Conservation (phyloP, 495 filamentous ascomycete genomes). For the Penicillium fimorum region DNA sequence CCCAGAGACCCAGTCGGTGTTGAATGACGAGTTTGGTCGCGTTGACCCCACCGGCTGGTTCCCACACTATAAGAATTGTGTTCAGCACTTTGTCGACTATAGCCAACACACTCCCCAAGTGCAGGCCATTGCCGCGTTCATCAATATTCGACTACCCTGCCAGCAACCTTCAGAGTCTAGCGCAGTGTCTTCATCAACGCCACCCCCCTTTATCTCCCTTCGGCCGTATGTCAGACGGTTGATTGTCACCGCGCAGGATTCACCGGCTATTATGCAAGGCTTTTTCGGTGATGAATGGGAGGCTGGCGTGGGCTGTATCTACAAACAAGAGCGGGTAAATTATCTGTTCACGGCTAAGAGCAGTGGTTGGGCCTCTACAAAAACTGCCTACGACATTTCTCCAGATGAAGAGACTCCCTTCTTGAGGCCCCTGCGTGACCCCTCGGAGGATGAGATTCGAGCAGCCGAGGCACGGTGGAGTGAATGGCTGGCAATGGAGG, state of each 20-base stretch:
- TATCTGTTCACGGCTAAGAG: slow-evolving; percentile 96
- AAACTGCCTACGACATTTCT: slow-evolving; percentile 80
- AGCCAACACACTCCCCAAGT: slow-evolving; percentile 74
- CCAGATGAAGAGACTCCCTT: slow-evolving; percentile 81
- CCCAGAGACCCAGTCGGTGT: slow-evolving; percentile 13
- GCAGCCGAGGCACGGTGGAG: slow-evolving; percentile 78
- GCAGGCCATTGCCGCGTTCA: slow-evolving; percentile 85
- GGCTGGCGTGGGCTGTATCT: slow-evolving; percentile 70
- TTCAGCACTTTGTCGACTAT: slow-evolving; percentile 82
- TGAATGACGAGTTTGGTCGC: slow-evolving; percentile 37
- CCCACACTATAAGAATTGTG: slow-evolving; percentile 80
- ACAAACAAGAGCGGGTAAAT: slow-evolving; percentile 84
- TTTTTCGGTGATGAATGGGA: slow-evolving; percentile 90
- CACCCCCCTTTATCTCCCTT: slow-evolving; percentile 58
- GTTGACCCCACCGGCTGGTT: slow-evolving; percentile 86
- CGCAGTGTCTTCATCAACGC: slow-evolving; percentile 2
- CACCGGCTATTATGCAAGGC: slow-evolving; percentile 69
- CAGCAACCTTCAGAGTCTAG: slow-evolving; percentile 30
- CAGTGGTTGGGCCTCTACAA: slow-evolving; percentile 81
- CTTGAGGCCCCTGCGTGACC: slow-evolving; percentile 69
- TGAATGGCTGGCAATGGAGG: slow-evolving; percentile 90
- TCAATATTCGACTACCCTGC: slow-evolving; percentile 69
- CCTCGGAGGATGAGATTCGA: slow-evolving; percentile 75
- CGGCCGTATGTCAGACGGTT: slow-evolving; percentile 88
- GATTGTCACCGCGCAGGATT: slow-evolving; percentile 84